phyloP scores from a whole-genome alignment of 2,329 filamentous ascomycete species.

The Thelonectria olida region DNA sequence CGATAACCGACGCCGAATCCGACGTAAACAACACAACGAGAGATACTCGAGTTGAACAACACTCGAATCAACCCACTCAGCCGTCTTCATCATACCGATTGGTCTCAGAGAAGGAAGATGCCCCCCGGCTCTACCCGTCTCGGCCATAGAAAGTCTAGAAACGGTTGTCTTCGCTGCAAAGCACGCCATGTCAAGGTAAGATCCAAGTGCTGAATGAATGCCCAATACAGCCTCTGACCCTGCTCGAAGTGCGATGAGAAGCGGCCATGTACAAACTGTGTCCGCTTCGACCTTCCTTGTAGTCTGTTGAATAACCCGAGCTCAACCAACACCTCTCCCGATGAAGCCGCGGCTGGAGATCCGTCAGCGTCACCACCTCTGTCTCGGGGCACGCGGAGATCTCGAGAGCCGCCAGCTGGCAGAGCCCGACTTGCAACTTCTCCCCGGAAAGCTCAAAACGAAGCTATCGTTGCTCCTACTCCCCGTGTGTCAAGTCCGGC shows the following conservation, averaged over 20 bases:
- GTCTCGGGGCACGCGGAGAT: neutral
- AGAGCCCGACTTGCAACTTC: neutral
- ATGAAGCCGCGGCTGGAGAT: neutral
- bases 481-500: neutral
- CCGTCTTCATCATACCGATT: too few relatives aligned
- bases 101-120: too few relatives aligned
- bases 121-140: slow-evolving; percentile 8
- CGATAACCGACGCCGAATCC: neutral
- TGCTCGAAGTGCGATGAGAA: slow-evolving; percentile 29
- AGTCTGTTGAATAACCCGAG: slow-evolving; percentile 19
- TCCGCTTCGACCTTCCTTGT: slow-evolving; percentile 24
- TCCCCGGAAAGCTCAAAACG: neutral
- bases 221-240: neutral
- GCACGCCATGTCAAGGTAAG: slow-evolving; percentile 29
- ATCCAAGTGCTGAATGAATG: neutral
- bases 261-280: slow-evolving; percentile 26
- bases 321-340: neutral
- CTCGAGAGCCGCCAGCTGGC: neutral
- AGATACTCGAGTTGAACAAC: too few relatives aligned
- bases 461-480: neutral
- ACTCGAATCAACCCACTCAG: too few relatives aligned
- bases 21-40: neutral
- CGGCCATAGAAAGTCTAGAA: slow-evolving; percentile 26
- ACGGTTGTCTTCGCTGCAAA: slow-evolving; percentile 29
- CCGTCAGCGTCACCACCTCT: neutral